A percentile compares a stretch with the other conserved stretches of the same genome.
phyloP scores from a whole-genome alignment of 441 rosid species.

The Erysimum cheiri region DNA sequence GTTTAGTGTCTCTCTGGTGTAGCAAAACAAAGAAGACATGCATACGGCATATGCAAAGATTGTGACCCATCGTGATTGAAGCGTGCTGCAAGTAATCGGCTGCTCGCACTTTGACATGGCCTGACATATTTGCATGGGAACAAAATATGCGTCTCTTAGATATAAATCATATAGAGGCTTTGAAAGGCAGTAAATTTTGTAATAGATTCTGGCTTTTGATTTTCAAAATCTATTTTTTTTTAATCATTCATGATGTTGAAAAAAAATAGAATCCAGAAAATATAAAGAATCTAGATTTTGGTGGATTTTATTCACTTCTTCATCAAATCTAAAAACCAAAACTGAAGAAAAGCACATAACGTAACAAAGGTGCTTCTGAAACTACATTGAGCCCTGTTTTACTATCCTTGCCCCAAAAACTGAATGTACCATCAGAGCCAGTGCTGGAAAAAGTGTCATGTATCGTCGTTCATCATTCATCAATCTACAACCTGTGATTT shows the following conservation, averaged over 20 bases:
- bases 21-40: neutral
- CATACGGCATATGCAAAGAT: constrained; percentile 82
- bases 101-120: constrained; percentile 81
- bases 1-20: neutral
- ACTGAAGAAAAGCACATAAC: neutral
- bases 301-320: too few relatives aligned
- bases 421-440: constrained; percentile 90
- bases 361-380: neutral
- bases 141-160: neutral
- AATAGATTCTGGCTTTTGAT: too few relatives aligned
- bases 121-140: constrained; percentile 43
- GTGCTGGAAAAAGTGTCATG: constrained; percentile 92
- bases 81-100: constrained; percentile 78
- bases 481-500: neutral
- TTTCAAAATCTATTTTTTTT: too few relatives aligned
- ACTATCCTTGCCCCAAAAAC: constrained; percentile 95
- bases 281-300: too few relatives aligned
- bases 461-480: constrained; percentile 47
- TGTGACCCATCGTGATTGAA: constrained; percentile 91
- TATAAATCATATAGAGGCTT: neutral
- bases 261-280: too few relatives aligned
- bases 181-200: too few relatives aligned
- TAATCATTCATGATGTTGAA: too few relatives aligned
- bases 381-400: constrained; percentile 69
- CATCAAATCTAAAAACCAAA: neutral